Conservation (phyloP, 257 asterid species). For the Capsicum pubescens region DNA sequence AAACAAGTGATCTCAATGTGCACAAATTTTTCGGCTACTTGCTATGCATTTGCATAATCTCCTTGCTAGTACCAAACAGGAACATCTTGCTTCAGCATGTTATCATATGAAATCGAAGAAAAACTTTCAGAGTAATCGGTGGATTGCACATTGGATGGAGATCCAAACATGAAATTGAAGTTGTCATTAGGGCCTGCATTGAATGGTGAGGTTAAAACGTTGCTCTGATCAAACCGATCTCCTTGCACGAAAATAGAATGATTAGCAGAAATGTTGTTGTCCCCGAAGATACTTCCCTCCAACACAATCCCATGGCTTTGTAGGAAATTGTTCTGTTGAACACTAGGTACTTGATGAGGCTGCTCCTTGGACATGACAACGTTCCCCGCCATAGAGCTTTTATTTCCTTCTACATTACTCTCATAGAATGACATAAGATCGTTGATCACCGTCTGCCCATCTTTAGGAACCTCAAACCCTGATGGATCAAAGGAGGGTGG, state of each 20-base stretch:
- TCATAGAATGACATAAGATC: constrained; percentile 55
- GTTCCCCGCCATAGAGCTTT: constrained; percentile 25
- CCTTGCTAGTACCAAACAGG: constrained; percentile 46
- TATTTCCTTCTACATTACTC: constrained; percentile 40
- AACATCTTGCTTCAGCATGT: constrained; percentile 45
- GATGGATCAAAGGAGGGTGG: constrained; percentile 37
- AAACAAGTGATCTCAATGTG: constrained; percentile 12
- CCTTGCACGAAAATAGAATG: constrained; percentile 38
- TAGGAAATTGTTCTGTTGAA: constrained; percentile 36
- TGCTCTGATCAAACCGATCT: constrained; percentile 45
- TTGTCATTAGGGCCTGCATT: constrained; percentile 38
- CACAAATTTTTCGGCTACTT: not conserved
- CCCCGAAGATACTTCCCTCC: constrained; percentile 38
- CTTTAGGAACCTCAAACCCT: constrained; percentile 55
- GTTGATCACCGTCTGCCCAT: constrained; percentile 53
- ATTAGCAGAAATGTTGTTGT: constrained; percentile 36
- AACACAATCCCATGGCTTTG: constrained; percentile 36
- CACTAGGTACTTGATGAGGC: constrained; percentile 12
- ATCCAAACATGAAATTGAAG: constrained; percentile 42
- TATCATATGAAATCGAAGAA: constrained; percentile 23
- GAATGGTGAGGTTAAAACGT: constrained; percentile 36
- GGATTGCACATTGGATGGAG: constrained; percentile 45
- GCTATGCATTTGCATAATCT: not conserved
- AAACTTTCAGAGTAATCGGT: constrained; percentile 47
- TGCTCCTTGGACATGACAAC: constrained; percentile 8